Base-by-base conservation (phyloP, 2,329 filamentous ascomycete species). In the Dactylellina cionopaga region DNA sequence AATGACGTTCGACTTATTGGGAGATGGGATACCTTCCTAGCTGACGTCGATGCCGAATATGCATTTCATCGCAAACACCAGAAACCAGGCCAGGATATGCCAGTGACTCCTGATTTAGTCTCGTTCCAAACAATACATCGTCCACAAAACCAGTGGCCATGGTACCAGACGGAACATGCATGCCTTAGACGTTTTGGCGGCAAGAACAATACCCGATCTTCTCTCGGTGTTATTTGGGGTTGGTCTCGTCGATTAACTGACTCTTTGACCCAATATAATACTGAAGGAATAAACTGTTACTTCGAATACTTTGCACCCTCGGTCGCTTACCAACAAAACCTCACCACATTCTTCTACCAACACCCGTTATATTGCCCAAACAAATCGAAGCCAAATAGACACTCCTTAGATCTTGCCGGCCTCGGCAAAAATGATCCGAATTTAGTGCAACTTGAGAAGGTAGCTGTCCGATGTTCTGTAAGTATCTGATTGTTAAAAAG, bases 331-430 rank as follows among this genome's bases (percentile, higher is more conserved):
- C 22, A 44, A 13, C 22, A 52, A 15, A 43, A 63, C 22, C 25
- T 63, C 0, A 63, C 58, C 7, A 63, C 44, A 2, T 63, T 63
- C 24, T 63, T 63, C 15, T 63, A 63, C 6, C 44, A 63, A 33
- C 44, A 63, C 13, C 58, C 44, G 10, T 10, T 63, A 11, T 63
- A 63, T 17, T 63, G 44, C 17, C 58, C 44, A 17, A 31, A 43
- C n/a, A 51, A n/a, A 3, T 9, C 31, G 2, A 29, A n/a, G 9
- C 35, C 44, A n/a, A 46, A 63, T 9, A 63, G 44, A 13, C 9
- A 63, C 17, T 39, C 31, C 6, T 19, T 63, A 11, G 17, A 11
- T 13, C n/a, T 13, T 4, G 11, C 31, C 7, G 31, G 52, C 7
- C 22, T 63, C 15, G 44, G 58, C 2, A 63, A 63, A 35, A 63